Base-by-base conservation (phyloP, 495 filamentous ascomycete genomes). In the Neurospora africana region DNA sequence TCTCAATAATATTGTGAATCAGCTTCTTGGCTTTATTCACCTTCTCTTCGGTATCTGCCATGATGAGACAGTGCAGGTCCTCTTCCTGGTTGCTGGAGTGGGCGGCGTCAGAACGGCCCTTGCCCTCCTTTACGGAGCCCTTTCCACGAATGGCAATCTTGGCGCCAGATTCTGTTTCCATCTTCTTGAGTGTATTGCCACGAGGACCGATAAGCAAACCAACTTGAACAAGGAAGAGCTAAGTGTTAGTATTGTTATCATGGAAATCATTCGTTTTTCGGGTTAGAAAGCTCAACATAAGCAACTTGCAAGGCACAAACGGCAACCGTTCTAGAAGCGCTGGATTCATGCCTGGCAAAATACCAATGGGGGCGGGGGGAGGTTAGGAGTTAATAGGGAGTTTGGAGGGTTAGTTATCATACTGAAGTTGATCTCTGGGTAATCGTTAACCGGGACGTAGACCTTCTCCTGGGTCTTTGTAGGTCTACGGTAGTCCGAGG, bases 381-480 rank as follows among this genome's bases (percentile, higher is more conserved):
- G 82, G 85, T 78, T 65, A 65, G 53, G 79, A 88, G 71, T 91
- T 87, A 91, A 83, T 83, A 84, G 83, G 88, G 89, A 84, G 83
- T 90, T 92, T 91, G 92, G 91, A 93, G 92, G 94, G 93, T 97
- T 97, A 96, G 93, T 90, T 92, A 94, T 95, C 94, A 92, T 97
- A 99, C 95, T 98, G 93, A 98, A 99, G 92, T 99, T 99, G 92
- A 99, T 98, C 84, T 98, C 96, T 87, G 96, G 96, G 85, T 99
- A 99, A 84, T 99, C 96, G 90, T 98, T 98, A 85, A 99, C 95
- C 78, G 95, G 95, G 80, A 99, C 95, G 82, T 99, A 99, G 90
- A 99, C 95, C 88, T 98, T 99, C 89, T 99, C 95, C 83, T 98
- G 94, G 78, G 95, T 98, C 92, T 98, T 99, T 78, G 94, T 97